Base-by-base conservation (phyloP, 345 rosid species). In the Arabidopsis suecica region DNA sequence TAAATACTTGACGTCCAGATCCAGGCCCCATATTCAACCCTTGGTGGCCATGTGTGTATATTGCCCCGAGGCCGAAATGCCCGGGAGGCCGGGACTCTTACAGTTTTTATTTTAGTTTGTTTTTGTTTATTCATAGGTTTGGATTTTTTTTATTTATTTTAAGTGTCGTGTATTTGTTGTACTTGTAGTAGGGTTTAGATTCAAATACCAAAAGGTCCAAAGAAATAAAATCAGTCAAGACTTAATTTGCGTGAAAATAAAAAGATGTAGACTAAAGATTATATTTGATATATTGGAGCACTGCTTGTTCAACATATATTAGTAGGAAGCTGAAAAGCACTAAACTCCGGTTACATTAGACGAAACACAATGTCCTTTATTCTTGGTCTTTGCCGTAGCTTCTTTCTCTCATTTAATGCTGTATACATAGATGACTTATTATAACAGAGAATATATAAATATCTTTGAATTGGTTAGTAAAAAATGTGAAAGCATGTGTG, bases 291-390 rank as follows among this genome's bases (percentile, higher is more conserved):
- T 23, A 23, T 53, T 53, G 16, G 13, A 11, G 5, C 16, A 53
- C 8, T 20, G 7, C 62, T 57, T 58, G 25, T 34, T 57, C 41
- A 57, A 32, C 20, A 36, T 57, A 33, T 22, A 57, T 33, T 0
- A 51, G 6, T 51, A 22, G 22, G 56, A 20, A 8, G 30, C 30
- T 28, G 55, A 9, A 49, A 49, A 49, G 54, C 55, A 22, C 5
- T 50, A 22, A 50, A 56, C 61, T 56, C 61, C 22, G 40, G 20
- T 36, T 59, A 59, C 63, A 18, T 37, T 59, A 59, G 44, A 18
- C 64, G 32, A 9, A 37, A 61, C 10, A 42, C 36, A 41, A 23
- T 13, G 49, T 62, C 68, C 36, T 62, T 66, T 50, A 51, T 25
- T 38, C 61, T 53, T 53, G 36, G 25, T 14, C 18, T 9, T 65